A percentile compares a stretch with the other conserved stretches of the same genome.
Conservation (phyloP, 2,329 filamentous ascomycete genomes). For the Fusarium ramigenum region DNA sequence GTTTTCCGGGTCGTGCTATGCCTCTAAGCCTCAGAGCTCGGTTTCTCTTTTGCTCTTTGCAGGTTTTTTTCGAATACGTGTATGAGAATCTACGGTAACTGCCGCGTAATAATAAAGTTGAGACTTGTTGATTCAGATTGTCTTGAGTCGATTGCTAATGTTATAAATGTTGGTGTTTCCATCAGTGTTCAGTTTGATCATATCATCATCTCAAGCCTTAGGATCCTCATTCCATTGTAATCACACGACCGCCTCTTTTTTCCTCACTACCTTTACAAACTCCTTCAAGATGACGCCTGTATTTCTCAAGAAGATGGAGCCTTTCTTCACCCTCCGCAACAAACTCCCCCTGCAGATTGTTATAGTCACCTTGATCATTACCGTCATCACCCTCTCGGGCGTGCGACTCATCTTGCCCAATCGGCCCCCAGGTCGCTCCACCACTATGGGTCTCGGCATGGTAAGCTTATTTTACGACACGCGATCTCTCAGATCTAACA, state of each 20-base stretch:
- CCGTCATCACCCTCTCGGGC: slow-evolving; percentile 18
- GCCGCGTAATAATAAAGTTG: neutral
- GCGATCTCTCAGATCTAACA: neutral
- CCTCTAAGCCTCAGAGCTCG: slow-evolving; percentile 6
- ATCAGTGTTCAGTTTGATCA: neutral
- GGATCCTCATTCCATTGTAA: neutral
- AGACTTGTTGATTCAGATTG: neutral
- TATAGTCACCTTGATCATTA: neutral
- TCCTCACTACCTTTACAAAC: too few species aligned
- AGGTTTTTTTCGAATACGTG: neutral
- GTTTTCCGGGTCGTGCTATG: neutral
- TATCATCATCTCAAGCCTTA: neutral
- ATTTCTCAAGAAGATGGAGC: neutral
- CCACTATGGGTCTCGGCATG: slow-evolving; percentile 34
- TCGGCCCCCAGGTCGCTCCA: slow-evolving; percentile 19
- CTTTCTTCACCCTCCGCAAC: neutral
- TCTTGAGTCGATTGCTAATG: neutral
- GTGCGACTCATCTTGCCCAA: slow-evolving; percentile 24
- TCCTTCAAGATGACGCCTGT: neutral
- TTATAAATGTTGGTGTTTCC: neutral
- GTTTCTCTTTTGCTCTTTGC: neutral
- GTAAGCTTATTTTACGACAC: slow-evolving; percentile 2
- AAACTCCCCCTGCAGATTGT: neutral
- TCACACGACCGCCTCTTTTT: neutral
- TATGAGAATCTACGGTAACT: neutral